Base-by-base conservation (phyloP, 371 early-diverging fungal genomes). In the Rhizopus sp. region DNA sequence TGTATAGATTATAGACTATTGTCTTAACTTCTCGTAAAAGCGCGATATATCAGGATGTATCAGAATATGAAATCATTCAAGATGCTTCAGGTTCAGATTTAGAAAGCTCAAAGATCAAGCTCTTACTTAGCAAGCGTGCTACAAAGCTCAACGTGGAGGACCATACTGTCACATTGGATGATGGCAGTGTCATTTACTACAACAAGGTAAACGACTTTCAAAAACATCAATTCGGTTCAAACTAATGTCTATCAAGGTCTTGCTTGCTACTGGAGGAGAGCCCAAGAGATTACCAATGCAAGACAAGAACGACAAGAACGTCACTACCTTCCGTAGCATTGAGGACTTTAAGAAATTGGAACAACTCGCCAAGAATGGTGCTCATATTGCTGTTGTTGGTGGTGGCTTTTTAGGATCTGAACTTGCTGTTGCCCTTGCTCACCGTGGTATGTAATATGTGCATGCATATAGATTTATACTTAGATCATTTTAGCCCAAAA, bases 371-470 rank as follows among this genome's bases (percentile, higher is more conserved):
- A 87, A 87, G 68, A 64, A 81, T 39, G 72, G 72, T 53, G 70
- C 75, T 8, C 75, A 68, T 60, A 77, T 91, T 67, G 88, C 79
- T 47, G 77, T 91, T 40, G 64, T 89, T 38, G 91, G 91, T 54
- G 90, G 90, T 40, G 91, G 91, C 17, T 89, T 91, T 74, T 73
- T 91, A 50, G 91, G 91, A 32, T 83, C 84, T 48, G 91, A 91
- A 61, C 65, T 91, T 17, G 81, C 90, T 45, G 81, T 80, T 46
- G 89, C 89, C 13, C 66, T 91, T 44, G 84, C 88, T 16, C 77
- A 82, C 30, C 66, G 76, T 45, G 79, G 82, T 77, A 77, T 48
- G 60, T 54, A n/a, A 35, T 33, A 7, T 23, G 23, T 23, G 23
- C 23, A 23, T 23, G 23, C 23, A 23, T 23, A 23, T 23, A 23